Conservation (phyloP, 768 basidiomycete genomes). For the Suillus placidus region DNA sequence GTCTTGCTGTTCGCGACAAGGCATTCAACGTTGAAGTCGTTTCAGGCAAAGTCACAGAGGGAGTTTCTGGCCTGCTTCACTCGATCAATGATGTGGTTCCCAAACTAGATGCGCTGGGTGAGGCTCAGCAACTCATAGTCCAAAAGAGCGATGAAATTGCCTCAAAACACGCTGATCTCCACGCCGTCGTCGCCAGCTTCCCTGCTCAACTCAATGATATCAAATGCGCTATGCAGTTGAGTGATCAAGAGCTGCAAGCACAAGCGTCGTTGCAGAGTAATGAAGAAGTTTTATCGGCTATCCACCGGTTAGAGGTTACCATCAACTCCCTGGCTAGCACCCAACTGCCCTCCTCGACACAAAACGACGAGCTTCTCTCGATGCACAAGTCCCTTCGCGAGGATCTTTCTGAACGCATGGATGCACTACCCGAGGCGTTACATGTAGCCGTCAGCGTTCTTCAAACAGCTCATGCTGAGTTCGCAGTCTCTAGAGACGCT, state of each 20-base stretch:
- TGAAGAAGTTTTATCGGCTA: constrained; percentile 34
- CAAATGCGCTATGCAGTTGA: constrained; percentile 43
- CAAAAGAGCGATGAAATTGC: constrained; percentile 41
- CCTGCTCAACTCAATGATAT: constrained; percentile 49
- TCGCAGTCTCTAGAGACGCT: constrained; percentile 57
- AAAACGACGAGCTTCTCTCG: constrained; percentile 50
- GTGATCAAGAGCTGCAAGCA: constrained; percentile 25
- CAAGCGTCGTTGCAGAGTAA: constrained; percentile 18
- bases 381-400: constrained; percentile 58
- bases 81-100: constrained; percentile 43
- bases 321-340: constrained; percentile 53
- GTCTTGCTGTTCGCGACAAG: constrained; percentile 77
- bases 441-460: constrained; percentile 54
- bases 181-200: constrained; percentile 47
- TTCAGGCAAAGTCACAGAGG: constrained; percentile 56
- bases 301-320: constrained; percentile 49
- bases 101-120: constrained; percentile 43
- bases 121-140: constrained; percentile 45
- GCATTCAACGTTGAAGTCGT: constrained; percentile 63
- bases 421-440: constrained; percentile 61
- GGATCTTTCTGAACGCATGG: constrained; percentile 54
- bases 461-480: constrained; percentile 63
- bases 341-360: constrained; percentile 51
- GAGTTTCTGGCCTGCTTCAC: constrained; percentile 47
- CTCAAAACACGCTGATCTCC: constrained; percentile 43